phyloP scores from a whole-genome alignment of 148 eudicot species.

The Spergularia bocconei region DNA sequence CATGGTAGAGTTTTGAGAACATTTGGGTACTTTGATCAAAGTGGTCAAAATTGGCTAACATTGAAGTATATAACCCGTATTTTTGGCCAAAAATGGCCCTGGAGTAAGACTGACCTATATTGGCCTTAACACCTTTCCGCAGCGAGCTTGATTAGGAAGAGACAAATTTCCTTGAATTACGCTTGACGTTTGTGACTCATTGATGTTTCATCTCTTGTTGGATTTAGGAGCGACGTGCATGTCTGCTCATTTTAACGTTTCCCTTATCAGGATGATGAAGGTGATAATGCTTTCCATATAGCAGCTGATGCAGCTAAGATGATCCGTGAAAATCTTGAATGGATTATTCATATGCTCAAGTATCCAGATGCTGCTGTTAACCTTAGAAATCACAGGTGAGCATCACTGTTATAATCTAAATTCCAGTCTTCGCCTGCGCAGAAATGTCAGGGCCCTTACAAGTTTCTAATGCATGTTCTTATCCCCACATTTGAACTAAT shows the following conservation, averaged over 20 bases:
- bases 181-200: neutral
- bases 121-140: neutral
- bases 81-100: no score
- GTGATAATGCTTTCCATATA: conserved; percentile 97
- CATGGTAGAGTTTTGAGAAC: no score
- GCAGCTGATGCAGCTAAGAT: conserved; percentile 98
- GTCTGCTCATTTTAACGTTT: conserved; percentile 1
- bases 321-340: conserved; percentile 94
- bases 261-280: conserved; percentile 86
- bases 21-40: no score
- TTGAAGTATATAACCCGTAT: no score
- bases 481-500: neutral
- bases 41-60: no score
- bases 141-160: neutral
- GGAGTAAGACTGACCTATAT: neutral
- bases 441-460: neutral
- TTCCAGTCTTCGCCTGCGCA: conserved; percentile 4
- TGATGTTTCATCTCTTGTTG: neutral
- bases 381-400: conserved; percentile 88
- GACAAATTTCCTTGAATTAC: neutral
- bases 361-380: conserved; percentile 86
- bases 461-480: neutral
- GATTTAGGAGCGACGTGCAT: neutral
- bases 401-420: conserved; percentile 7
- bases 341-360: conserved; percentile 85